Conservation (phyloP, 2,329 filamentous ascomycete species). For the Xylariaceae sp. region DNA sequence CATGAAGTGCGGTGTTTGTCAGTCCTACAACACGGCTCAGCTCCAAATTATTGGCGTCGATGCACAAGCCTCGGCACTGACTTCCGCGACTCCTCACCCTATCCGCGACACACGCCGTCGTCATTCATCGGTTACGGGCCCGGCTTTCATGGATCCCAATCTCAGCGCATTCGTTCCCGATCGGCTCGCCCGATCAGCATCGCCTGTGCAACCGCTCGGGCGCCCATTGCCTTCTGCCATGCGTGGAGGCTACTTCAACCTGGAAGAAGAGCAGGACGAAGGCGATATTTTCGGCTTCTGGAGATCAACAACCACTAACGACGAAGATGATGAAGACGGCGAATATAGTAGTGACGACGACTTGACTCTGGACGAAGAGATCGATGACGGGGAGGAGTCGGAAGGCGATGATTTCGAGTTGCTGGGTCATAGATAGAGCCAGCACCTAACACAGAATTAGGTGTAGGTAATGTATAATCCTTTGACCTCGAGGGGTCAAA, state of each 20-base stretch:
- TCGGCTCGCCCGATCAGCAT: conserved; percentile 42
- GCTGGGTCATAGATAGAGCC: conserved; percentile 31
- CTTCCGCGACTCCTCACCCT: conserved; percentile 12
- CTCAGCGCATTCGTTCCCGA: conserved; percentile 32
- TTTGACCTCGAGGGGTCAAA: no score
- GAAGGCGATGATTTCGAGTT: conserved; percentile 40
- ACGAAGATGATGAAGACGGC: conserved; percentile 34
- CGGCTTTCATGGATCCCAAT: conserved; percentile 16
- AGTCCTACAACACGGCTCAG: conserved; percentile 65
- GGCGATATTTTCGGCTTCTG: conserved; percentile 56
- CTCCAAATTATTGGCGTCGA: conserved; percentile 52
- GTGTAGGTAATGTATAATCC: no score
- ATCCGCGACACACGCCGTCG: conserved; percentile 30
- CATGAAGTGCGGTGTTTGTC: conserved; percentile 73
- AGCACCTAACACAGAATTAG: conserved; percentile 10
- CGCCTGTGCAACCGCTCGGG: conserved; percentile 33
- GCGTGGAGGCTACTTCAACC: conserved; percentile 19
- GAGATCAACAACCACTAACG: conserved; percentile 39
- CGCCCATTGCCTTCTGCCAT: conserved; percentile 20
- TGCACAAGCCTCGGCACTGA: conserved; percentile 21
- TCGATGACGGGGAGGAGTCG: conserved; percentile 43
- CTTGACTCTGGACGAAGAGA: conserved; percentile 36
- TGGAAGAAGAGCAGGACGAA: conserved; percentile 44
- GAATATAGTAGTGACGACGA: conserved; percentile 30
- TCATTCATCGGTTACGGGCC: conserved; percentile 30